Evolutionary conservation across 805 yeast genomes (phyloP), one percentile per base, ranked within the genome.

Genomic region (Saccharomyces paradoxus): DNA sequence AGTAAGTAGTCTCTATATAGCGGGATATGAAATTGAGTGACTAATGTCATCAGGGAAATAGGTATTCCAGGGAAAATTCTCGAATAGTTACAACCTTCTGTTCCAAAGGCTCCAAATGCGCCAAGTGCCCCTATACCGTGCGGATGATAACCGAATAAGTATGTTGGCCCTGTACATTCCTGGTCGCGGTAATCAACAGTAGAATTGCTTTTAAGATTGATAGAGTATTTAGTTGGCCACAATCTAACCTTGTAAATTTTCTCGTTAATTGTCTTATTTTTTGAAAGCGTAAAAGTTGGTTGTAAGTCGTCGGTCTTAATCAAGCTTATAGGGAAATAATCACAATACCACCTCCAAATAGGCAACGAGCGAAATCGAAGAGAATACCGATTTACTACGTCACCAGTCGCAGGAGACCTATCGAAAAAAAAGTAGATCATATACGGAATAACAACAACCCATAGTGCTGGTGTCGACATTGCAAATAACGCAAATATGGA

Each of bases 121-220:
- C 97, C 97, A 79, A 91, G 78, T 1, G 96, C 87, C 12, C 91
- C 90, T 14, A 92, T 91, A 0, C 99, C 99, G 69, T 94, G 99
- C 0, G 99, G 99, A 69, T 91, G 97, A 64, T 89, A 85, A 0
- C 97, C 96, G 71, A 92, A 92, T 1, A 92, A 81, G 69, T 94
- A 92, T 41, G 86, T 74, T 2, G 89, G 91, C 0, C 89, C 92
- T 2, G 81, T 60, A 13, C 58, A 55, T 71, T 50, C 77, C 70
- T 47, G 64, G 62, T 50, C 68, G 68, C 44, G 49, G 52, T 63
- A 31, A 55, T 56, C 53, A 26, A 48, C 3, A 10, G 41, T 21
- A 2, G 17, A 29, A 46, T 56, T 30, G 24, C 50, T 53, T 47
- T 54, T 58, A 31, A 56, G 47, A 28, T 55, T 59, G 14, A 61